phyloP scores from a whole-genome alignment of 768 basidiomycete genomes.

The Tephrocybe sp. region DNA sequence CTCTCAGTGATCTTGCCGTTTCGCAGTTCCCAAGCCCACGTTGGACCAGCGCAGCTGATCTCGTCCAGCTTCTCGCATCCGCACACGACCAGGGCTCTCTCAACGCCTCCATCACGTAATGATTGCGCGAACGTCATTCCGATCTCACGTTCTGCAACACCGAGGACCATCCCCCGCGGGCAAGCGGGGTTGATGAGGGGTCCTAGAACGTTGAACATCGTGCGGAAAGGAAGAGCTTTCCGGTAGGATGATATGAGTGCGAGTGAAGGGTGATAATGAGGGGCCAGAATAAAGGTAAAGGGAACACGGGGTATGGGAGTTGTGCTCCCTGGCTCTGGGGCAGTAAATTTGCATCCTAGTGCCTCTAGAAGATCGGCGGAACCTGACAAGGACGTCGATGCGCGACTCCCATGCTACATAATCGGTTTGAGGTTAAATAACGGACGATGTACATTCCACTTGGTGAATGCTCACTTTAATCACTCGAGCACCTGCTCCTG shows the following conservation, averaged over 20 bases:
- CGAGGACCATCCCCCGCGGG: slow-evolving; percentile 88
- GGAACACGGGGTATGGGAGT: slow-evolving; percentile 65
- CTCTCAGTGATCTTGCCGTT: slow-evolving; percentile 63
- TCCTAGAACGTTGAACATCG: slow-evolving; percentile 94
- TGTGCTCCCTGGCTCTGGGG: slow-evolving; percentile 54
- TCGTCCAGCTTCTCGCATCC: slow-evolving; percentile 92
- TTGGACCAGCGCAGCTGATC: slow-evolving; percentile 91
- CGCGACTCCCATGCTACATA: slow-evolving; percentile 80
- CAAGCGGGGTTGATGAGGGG: slow-evolving; percentile 90
- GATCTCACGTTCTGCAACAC: slow-evolving; percentile 80
- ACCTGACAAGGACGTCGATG: slow-evolving; percentile 92
- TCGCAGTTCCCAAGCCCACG: slow-evolving; percentile 78
- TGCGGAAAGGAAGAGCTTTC: slow-evolving; percentile 86
- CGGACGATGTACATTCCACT: neutral
- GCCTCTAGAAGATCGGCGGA: slow-evolving; percentile 90
- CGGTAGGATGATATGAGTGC: slow-evolving; percentile 82
- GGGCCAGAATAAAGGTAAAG: slow-evolving; percentile 92
- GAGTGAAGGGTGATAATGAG: slow-evolving; percentile 89
- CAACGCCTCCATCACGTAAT: slow-evolving; percentile 68
- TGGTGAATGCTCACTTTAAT: slow-evolving; percentile 61
- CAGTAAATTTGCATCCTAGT: slow-evolving; percentile 72
- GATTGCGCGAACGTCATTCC: slow-evolving; percentile 80
- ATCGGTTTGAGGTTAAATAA: slow-evolving; percentile 4
- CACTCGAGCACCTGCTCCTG: slow-evolving; percentile 90
- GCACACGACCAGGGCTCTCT: slow-evolving; percentile 89